These are phyloP conservation scores for Colletotrichum magnum DNA, from an alignment of 2,329 filamentous ascomycete species.

Conservation along the genomic window DNA sequence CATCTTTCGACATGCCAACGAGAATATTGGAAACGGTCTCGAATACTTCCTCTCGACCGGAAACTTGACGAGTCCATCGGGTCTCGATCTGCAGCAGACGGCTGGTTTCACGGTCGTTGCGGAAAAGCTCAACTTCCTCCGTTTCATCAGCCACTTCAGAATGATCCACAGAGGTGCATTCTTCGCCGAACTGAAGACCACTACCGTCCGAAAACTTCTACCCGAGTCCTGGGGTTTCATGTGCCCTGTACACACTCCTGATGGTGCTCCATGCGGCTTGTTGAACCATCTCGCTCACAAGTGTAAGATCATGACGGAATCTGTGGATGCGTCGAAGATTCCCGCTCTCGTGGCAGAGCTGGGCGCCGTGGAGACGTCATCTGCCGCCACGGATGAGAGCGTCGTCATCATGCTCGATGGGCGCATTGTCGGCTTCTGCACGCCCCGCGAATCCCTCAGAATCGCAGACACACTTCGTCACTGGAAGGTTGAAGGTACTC, in stretches of 20 bases:
- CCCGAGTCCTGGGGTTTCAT: conserved; percentile 99
- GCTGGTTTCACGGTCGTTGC: conserved; percentile 97
- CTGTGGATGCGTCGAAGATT: conserved; percentile 81
- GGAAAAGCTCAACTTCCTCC: conserved; percentile 98
- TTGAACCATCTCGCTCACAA: conserved; percentile 97
- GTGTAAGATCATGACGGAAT: conserved; percentile 86
- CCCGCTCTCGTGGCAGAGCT: conserved; percentile 83
- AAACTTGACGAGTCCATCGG: conserved; percentile 91
- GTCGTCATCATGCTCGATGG: conserved; percentile 94
- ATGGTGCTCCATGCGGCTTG: conserved; percentile 94
- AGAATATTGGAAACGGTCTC: conserved; percentile 87
- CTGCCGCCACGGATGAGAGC: conserved; percentile 84
- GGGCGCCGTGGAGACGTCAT: conserved; percentile 82
- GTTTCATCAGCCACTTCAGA: conserved; percentile 98
- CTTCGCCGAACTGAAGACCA: conserved; percentile 98
- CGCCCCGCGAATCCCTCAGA: conserved; percentile 83
- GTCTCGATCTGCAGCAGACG: conserved; percentile 93
- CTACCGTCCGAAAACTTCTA: conserved; percentile 93
- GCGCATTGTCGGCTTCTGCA: conserved; percentile 89
- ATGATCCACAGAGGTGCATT: conserved; percentile 99
- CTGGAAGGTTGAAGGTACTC: conserved; percentile 93
- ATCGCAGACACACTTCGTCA: conserved; percentile 90
- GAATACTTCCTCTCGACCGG: conserved; percentile 98
- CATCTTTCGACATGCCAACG: conserved; percentile 86
- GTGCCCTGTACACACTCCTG: conserved; percentile 96